These are phyloP conservation scores for Areca catechu DNA, from an alignment of 176 grass and related monocot genomes.

Conservation along the genomic window DNA sequence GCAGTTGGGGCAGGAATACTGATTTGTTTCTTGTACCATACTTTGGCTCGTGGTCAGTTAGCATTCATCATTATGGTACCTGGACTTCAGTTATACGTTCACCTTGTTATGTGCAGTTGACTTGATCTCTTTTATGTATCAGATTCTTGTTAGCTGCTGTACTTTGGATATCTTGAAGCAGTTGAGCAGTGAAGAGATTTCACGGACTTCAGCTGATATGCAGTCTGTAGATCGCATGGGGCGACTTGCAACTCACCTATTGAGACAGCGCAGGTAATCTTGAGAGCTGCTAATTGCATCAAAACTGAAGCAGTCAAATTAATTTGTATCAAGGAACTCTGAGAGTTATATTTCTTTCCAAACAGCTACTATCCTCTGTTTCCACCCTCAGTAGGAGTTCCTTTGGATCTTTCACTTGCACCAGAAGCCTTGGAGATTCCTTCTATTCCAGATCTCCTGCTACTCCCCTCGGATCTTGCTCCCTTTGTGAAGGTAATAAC, in stretches of 20 bases:
- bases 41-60: not conserved
- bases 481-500: conserved; percentile 79
- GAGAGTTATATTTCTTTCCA: not conserved
- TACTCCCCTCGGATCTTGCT: conserved; percentile 89
- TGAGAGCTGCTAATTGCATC: conserved; percentile 1
- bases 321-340: conserved; percentile 2
- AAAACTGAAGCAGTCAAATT: not conserved
- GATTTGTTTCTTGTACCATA: not conserved
- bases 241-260: conserved; percentile 63
- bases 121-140: conserved; percentile 22
- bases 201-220: conserved; percentile 36
- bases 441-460: conserved; percentile 59
- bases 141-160: conserved; percentile 83
- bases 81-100: not conserved
- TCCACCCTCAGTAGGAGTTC: conserved; percentile 62
- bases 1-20: not conserved
- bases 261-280: conserved; percentile 73
- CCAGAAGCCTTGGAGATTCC: conserved; percentile 59
- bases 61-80: not conserved
- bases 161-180: conserved; percentile 90
- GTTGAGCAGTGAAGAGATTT: conserved; percentile 87
- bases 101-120: conserved; percentile 3
- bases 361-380: conserved; percentile 83
- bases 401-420: conserved; percentile 75
- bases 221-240: conserved; percentile 50